Evolutionary conservation across 352 stramenopile genomes (phyloP).

Genomic region (Globisporangium yorkense): DNA sequence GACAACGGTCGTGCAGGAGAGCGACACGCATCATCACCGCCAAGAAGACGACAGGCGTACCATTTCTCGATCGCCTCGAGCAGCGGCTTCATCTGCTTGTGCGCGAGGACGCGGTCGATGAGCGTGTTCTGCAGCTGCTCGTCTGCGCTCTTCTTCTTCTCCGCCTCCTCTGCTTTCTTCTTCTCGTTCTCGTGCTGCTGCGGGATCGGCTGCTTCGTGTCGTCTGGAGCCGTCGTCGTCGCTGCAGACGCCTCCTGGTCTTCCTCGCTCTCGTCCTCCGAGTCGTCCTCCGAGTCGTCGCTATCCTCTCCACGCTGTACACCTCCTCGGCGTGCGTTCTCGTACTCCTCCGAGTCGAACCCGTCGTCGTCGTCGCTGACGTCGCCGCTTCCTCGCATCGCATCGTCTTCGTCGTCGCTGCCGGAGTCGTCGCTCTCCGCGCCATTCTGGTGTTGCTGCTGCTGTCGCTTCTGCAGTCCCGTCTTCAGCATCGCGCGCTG

Average conservation of each 20-base stretch:
- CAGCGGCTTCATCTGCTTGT: conserved; percentile 66
- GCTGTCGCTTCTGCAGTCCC: conserved; percentile 15
- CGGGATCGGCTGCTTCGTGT: not conserved
- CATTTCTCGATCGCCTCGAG: conserved; percentile 47
- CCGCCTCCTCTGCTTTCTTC: conserved; percentile 1
- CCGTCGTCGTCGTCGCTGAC: conserved; percentile 23
- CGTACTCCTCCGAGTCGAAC: conserved; percentile 42
- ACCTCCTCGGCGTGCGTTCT: conserved; percentile 7
- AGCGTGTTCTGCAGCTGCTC: conserved; percentile 27
- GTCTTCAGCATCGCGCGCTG: conserved; percentile 29
- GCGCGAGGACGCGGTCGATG: conserved; percentile 52
- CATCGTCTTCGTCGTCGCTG: conserved; percentile 22
- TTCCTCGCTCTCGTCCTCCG: conserved; percentile 3
- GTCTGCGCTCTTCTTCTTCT: conserved; percentile 2
- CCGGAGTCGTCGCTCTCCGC: conserved; percentile 14
- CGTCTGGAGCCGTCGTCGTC: not conserved
- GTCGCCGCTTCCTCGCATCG: not conserved
- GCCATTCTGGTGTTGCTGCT: conserved; percentile 5
- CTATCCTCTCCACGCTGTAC: conserved; percentile 1
- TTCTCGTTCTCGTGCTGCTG: not conserved
- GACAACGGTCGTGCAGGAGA: not conserved
- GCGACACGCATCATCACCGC: not conserved
- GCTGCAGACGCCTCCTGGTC: conserved; percentile 1
- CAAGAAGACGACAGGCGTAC: conserved; percentile 4
- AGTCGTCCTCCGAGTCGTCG: conserved; percentile 3